Conservation (phyloP, 148 eudicot species). For the Agrostemma githago region DNA sequence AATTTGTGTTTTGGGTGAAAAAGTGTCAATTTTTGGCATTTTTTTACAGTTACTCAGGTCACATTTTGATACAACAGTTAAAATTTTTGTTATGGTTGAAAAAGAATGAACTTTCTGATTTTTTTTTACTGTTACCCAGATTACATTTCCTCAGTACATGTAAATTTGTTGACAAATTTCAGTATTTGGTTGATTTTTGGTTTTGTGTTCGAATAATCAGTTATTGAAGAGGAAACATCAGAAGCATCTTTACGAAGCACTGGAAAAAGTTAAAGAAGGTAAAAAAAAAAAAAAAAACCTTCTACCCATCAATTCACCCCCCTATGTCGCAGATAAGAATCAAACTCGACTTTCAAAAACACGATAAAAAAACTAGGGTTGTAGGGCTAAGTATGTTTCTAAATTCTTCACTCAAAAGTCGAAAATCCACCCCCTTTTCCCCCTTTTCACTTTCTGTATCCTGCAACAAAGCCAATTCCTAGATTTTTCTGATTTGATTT, state of each 20-base stretch:
- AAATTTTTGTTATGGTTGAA: no score
- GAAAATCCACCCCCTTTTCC: neutral
- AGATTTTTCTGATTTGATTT: neutral
- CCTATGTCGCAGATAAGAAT: no score
- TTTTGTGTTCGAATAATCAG: constrained; percentile 34
- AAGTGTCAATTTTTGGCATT: neutral
- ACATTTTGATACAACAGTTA: no score
- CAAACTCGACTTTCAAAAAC: no score
- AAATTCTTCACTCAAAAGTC: neutral
- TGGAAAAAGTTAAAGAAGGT: constrained; percentile 94
- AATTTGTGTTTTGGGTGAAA: no score
- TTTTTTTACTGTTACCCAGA: no score
- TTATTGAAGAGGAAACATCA: constrained; percentile 60
- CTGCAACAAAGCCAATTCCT: neutral
- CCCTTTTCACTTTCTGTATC: neutral
- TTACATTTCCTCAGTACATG: no score
- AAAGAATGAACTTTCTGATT: no score
- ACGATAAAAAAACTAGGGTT: neutral
- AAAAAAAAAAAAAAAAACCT: neutral
- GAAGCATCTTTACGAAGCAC: constrained; percentile 72
- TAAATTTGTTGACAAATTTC: neutral
- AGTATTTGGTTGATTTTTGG: neutral
- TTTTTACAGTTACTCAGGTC: neutral
- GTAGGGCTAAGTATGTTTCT: neutral
- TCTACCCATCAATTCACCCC: no score